phyloP scores from a whole-genome alignment of 352 stramenopile genomes.

The Pythium monospermum region DNA sequence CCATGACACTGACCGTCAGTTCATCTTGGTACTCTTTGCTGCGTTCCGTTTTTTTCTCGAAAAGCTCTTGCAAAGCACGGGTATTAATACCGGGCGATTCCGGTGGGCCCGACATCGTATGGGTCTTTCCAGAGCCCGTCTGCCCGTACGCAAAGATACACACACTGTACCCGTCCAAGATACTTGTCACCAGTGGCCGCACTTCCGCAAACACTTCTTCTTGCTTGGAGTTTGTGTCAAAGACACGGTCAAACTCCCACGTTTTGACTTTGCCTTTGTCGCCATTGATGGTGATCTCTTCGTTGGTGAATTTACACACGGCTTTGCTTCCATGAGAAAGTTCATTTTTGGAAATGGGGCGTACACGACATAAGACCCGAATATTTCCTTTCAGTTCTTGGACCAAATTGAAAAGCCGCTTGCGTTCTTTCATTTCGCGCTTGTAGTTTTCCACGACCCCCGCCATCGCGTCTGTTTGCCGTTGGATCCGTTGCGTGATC shows the following conservation, averaged over 20 bases:
- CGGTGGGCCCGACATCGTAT: slow-evolving; percentile 69
- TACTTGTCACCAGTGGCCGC: slow-evolving; percentile 74
- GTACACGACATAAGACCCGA: slow-evolving; percentile 94
- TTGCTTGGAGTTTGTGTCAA: slow-evolving; percentile 70
- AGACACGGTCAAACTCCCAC: slow-evolving; percentile 85
- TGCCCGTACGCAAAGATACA: slow-evolving; percentile 91
- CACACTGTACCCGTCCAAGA: slow-evolving; percentile 85
- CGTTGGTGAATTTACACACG: slow-evolving; percentile 72
- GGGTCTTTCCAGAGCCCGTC: slow-evolving; percentile 85
- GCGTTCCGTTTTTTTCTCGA: slow-evolving; percentile 62
- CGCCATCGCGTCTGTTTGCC: slow-evolving; percentile 73
- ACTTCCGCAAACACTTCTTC: slow-evolving; percentile 78
- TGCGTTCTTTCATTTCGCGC: slow-evolving; percentile 83
- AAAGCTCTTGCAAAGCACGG: slow-evolving; percentile 76
- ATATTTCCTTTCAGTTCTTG: slow-evolving; percentile 97
- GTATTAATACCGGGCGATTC: slow-evolving; percentile 84
- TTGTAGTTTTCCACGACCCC: slow-evolving; percentile 89
- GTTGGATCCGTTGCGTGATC: slow-evolving; percentile 61
- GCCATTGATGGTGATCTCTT: slow-evolving; percentile 73
- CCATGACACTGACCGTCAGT: slow-evolving; percentile 90
- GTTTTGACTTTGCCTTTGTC: slow-evolving; percentile 86
- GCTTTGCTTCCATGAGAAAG: slow-evolving; percentile 66
- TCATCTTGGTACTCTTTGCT: slow-evolving; percentile 78
- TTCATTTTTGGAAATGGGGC: slow-evolving; percentile 86
- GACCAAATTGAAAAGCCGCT: slow-evolving; percentile 94